Evolutionary conservation across 768 basidiomycete species (phyloP), one percentile per base, ranked within the genome.

Genomic region (Austroboletus festivus): DNA sequence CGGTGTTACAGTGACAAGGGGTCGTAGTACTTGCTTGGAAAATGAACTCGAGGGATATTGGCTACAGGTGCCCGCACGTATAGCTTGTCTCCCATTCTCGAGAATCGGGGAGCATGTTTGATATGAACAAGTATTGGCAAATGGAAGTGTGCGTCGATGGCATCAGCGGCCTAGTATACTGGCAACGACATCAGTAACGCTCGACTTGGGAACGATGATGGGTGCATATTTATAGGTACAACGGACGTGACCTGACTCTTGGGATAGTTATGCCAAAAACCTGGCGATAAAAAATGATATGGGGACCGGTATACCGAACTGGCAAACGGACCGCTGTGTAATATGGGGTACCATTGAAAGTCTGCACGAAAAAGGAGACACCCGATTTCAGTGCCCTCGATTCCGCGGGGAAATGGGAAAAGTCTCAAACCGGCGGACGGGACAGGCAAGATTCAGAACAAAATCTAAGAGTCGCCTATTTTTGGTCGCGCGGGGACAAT

Each of bases 41-140:
- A 16, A 24, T n/a, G 42, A 6, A 15, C 23, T 8, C 23, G 56
- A 55, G 57, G 47, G 57, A 47, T 49, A 59, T 49, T 48, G 11
- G 57, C 57, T 3, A 56, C 49, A 52, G 21, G 57, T 49, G 57
- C 57, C 57, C 57, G 23, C 53, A 39, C 13, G 3, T 10, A 46
- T 23, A 21, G n/a, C 15, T n/a, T 28, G 16, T 18, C 28, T 42
- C 21, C 30, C 21, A 9, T 24, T 26, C 24, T 52, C 40, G 11
- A 30, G 24, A 24, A 22, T 28, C 20, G 30, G 26, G n/a, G n/a
- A 13, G 38, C 20, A 46, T 35, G 39, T 24, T 24, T 10, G 5
- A 33, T 33, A 7, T 33, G 9, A 13, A 33, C 15, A 13, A 28
- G 31, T 13, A 13, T 6, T 13, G 31, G 31, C 5, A 7, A 33